Base-by-base conservation (phyloP, 78 protist genomes). In the Polysphondylium violaceum region DNA sequence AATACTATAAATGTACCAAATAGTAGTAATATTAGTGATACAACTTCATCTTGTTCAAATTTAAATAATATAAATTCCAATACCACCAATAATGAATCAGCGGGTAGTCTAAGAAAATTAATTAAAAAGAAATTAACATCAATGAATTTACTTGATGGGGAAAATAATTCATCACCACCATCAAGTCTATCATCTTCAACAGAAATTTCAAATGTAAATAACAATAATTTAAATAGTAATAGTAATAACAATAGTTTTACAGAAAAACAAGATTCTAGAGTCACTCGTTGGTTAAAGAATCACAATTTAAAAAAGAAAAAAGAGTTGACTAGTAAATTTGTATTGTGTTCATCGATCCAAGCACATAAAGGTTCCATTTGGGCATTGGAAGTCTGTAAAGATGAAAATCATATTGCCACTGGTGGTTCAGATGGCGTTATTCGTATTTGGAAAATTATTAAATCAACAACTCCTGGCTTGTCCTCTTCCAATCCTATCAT, bases 351-450 rank as follows among this genome's bases (percentile, higher is more conserved):
- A 59, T 31, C 63, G 43, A 59, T 51, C 36, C n/a, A 47, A 47
- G 53, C 53, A 47, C 53, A 47, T 47, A 61, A 17, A 38, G 86
- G 86, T 5, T 59, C 73, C 1, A 76, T 76, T 12, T 76, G 86
- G 86, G 31, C 73, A 12, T 8, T 41, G 21, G 71, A 59, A 25
- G 17, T 76, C 4, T 44, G 27, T 44, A 3, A 7, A 1, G 59
- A 61, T 61, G 73, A 67, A 23, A 76, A 36, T 17, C n/a, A 36
- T 2, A 3, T 76, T 16, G 86, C 86, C 7, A 76, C 71, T 25
- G 73, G 86, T 63, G 86, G 86, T 31, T 61, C 86, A 14, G 86
- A 76, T 76, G 56, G 41, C 17, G 23, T 76, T 33, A 58, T 61
- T 11, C 1, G 72, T 7, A 19, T 76, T 27, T 76, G 86, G 86